Evolutionary conservation across 768 basidiomycete species (phyloP).

Genomic region (Suillus fuscotomentosus): DNA sequence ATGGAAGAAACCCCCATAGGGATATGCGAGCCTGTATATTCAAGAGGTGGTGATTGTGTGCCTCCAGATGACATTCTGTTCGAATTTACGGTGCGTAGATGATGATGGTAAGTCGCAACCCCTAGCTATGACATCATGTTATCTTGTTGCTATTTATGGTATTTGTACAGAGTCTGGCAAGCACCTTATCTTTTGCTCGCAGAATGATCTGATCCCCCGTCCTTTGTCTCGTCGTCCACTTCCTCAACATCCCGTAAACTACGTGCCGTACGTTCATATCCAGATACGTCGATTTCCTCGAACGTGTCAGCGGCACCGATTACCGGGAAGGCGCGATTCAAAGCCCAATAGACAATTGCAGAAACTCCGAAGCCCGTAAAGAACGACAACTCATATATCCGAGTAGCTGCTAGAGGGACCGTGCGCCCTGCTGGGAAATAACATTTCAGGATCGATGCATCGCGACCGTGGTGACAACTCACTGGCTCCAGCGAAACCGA

Average conservation of each 20-base stretch:
- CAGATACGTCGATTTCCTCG: slow-evolving; percentile 57
- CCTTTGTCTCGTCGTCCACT: neutral
- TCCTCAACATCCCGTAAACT: neutral
- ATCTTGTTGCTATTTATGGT: too few relatives aligned
- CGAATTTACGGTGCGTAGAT: neutral
- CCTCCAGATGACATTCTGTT: slow-evolving; percentile 28
- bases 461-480: slow-evolving; percentile 21
- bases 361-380: slow-evolving; percentile 80
- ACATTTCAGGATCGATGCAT: neutral
- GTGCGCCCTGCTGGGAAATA: slow-evolving; percentile 45
- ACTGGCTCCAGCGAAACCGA: slow-evolving; percentile 79
- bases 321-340: slow-evolving; percentile 61
- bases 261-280: slow-evolving; percentile 7
- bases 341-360: slow-evolving; percentile 55
- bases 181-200: neutral
- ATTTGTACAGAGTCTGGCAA: too few relatives aligned
- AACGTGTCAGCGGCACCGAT: slow-evolving; percentile 48
- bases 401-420: slow-evolving; percentile 67
- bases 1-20: slow-evolving; percentile 52
- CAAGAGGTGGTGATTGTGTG: slow-evolving; percentile 56
- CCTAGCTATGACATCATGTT: neutral
- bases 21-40: slow-evolving; percentile 43
- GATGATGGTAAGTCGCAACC: neutral
- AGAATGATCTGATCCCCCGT: neutral
- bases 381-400: slow-evolving; percentile 76